Evolutionary conservation across 768 basidiomycete genomes (phyloP).

Genomic region (Suillus cothurnatus): DNA sequence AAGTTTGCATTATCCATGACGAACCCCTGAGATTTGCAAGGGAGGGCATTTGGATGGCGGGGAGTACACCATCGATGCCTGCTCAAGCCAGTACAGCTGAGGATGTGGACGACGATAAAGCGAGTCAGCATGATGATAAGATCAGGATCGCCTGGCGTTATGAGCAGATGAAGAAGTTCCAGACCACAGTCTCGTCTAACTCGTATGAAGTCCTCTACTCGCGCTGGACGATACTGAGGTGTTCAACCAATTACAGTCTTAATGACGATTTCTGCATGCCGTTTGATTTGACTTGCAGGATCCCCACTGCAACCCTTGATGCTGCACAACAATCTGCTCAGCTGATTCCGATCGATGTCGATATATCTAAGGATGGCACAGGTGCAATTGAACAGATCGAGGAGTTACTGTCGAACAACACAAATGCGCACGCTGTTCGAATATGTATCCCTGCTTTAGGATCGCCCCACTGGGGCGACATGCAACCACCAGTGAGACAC

Average conservation of each 20-base stretch:
- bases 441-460: slow-evolving; percentile 67
- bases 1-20: slow-evolving; percentile 65
- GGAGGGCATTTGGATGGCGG: slow-evolving; percentile 82
- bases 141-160: slow-evolving; percentile 99
- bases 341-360: slow-evolving; percentile 35
- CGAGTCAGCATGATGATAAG: slow-evolving; percentile 49
- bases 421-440: slow-evolving; percentile 43
- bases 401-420: slow-evolving; percentile 19
- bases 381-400: slow-evolving; percentile 35
- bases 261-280: slow-evolving; percentile 63
- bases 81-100: slow-evolving; percentile 29
- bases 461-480: slow-evolving; percentile 71
- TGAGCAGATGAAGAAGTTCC: slow-evolving; percentile 88
- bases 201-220: slow-evolving; percentile 42
- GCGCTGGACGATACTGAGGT: slow-evolving; percentile 11
- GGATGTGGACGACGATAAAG: slow-evolving; percentile 36
- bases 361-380: slow-evolving; percentile 15
- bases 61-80: slow-evolving; percentile 13
- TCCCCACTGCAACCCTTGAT: slow-evolving; percentile 55
- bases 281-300: slow-evolving; percentile 71
- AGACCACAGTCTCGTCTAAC: slow-evolving; percentile 70
- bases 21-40: slow-evolving; percentile 58
- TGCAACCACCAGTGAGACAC: slow-evolving; percentile 50
- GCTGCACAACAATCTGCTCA: slow-evolving; percentile 41
- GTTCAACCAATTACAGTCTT: slow-evolving; percentile 39